Evolutionary conservation across 805 yeast species (phyloP).

Genomic region (Metschnikowia gelsemii): DNA sequence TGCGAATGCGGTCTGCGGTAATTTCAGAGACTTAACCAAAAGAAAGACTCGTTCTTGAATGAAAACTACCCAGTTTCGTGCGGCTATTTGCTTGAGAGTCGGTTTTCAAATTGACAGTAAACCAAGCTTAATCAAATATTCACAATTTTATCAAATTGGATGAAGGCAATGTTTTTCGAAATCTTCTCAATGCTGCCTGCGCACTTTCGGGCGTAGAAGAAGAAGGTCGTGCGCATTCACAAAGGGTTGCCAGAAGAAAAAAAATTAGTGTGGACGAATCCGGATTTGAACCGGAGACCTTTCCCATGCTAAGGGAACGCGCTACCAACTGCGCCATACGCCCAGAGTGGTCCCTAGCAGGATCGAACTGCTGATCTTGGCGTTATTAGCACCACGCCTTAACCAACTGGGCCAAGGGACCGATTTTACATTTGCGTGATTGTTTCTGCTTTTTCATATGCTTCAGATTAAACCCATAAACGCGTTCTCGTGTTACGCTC

Average conservation of each 20-base stretch:
- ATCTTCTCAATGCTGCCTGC: background rate
- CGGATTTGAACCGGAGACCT: slow-evolving; percentile 80
- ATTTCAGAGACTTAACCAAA: no score
- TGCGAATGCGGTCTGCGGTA: background rate
- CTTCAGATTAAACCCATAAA: no score
- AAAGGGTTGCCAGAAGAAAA: slow-evolving; percentile 17
- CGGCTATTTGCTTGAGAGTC: background rate
- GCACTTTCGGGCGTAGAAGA: slow-evolving; percentile 4
- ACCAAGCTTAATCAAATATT: background rate
- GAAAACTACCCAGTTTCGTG: no score
- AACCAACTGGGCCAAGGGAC: slow-evolving; percentile 58
- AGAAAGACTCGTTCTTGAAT: no score
- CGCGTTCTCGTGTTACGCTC: no score
- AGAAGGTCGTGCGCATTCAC: slow-evolving; percentile 6
- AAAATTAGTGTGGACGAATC: slow-evolving; percentile 65
- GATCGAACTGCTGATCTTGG: slow-evolving; percentile 83
- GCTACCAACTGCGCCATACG: slow-evolving; percentile 85
- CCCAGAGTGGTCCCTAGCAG: slow-evolving; percentile 80
- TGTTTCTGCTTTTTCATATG: background rate
- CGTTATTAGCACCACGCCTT: slow-evolving; percentile 56
- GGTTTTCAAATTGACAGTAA: background rate
- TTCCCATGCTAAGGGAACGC: slow-evolving; percentile 80
- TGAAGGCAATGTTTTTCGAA: background rate
- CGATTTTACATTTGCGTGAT: no score
- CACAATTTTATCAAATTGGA: no score